Base-by-base conservation (phyloP, 495 filamentous ascomycete genomes). In the Talaromyces proteolyticus region DNA sequence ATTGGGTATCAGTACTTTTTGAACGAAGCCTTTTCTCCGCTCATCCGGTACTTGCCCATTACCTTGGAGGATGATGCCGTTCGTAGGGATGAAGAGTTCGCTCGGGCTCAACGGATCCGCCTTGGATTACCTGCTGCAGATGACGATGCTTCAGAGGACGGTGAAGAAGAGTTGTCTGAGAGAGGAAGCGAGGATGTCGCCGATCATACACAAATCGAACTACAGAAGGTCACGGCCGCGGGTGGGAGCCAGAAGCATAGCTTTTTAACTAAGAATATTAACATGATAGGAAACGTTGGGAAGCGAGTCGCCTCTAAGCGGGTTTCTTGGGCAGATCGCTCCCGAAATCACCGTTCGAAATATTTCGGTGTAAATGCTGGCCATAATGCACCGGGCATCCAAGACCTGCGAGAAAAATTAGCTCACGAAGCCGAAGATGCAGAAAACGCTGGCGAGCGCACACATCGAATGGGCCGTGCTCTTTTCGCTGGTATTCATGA, bases 11-110 rank as follows among this genome's bases (percentile, higher is more conserved):
- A 98, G 66, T 69, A 80, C 52, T 75, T 91, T 2, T 74, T 98
- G 20, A 95, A 94, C 60, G 65, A 75, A n/a, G 84, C 89, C 6
- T 96, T 98, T 54, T 80, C 81, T 1, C 91, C 93, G 19, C 75
- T 98, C 41, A 83, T 95, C 58, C 80, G 83, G 26, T 96, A 96
- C 61, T 70, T 98, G 37, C 93, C 93, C 0, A 94, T 98, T 57
- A 97, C 93, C 0, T 76, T 97, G 39, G 93, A 98, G 63, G 94
- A 98, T 57, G 89, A 95, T 51, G 93, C 93, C 4, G 88, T 93
- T 11, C 73, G 85, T 38, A 84, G 91, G 3, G 94, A 97, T 57
- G 82, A 93, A 57, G 88, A 87, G 45, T 98, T 97, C 62, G 84
- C 85, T 34, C 77, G 83, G 29, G 86, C 85, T 18, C 88, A 93